These are phyloP conservation scores for Paecilomyces niveus DNA, from an alignment of 2,329 filamentous ascomycete species.

Conservation along the genomic window DNA sequence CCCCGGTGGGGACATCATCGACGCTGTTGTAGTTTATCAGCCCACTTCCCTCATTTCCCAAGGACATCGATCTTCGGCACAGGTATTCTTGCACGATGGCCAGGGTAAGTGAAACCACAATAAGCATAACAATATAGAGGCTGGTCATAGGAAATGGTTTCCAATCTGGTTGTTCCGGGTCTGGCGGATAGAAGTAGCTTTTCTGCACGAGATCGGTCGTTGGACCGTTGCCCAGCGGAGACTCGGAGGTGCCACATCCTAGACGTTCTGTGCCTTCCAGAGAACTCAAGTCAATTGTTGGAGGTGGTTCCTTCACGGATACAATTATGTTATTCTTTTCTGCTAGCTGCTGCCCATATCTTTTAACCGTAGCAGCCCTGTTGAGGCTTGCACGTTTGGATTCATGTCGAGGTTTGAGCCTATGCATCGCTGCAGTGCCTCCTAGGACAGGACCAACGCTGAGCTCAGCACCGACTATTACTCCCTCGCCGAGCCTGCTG, in stretches of 20 bases:
- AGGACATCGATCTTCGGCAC: slow-evolving; percentile 25
- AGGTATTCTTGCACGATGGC: slow-evolving; percentile 27
- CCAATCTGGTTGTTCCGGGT: slow-evolving; percentile 29
- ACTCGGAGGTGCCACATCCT: slow-evolving; percentile 4
- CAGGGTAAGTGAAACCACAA: slow-evolving; percentile 20
- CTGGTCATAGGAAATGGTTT: slow-evolving; percentile 27
- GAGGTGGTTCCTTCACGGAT: slow-evolving; percentile 29
- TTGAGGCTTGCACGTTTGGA: background rate
- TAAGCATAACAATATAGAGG: slow-evolving; percentile 22
- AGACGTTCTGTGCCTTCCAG: slow-evolving; percentile 20
- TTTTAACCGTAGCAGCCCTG: slow-evolving; percentile 15
- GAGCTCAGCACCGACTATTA: background rate
- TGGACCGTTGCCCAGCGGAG: slow-evolving; percentile 2
- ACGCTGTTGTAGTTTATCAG: slow-evolving; percentile 22
- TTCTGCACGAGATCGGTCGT: slow-evolving; percentile 21
- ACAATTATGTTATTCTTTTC: slow-evolving; percentile 38
- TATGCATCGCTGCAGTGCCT: background rate
- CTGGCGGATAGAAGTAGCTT: slow-evolving; percentile 26
- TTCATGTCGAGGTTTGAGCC: background rate
- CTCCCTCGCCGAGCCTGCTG: background rate
- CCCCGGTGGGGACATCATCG: slow-evolving; percentile 15
- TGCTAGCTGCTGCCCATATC: slow-evolving; percentile 35
- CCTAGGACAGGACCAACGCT: background rate
- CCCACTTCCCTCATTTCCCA: slow-evolving; percentile 25
- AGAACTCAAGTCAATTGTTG: slow-evolving; percentile 36